Evolutionary conservation across 192 early-diverging fungal genomes (phyloP).

Genomic region (Haplosporangium gracile): DNA sequence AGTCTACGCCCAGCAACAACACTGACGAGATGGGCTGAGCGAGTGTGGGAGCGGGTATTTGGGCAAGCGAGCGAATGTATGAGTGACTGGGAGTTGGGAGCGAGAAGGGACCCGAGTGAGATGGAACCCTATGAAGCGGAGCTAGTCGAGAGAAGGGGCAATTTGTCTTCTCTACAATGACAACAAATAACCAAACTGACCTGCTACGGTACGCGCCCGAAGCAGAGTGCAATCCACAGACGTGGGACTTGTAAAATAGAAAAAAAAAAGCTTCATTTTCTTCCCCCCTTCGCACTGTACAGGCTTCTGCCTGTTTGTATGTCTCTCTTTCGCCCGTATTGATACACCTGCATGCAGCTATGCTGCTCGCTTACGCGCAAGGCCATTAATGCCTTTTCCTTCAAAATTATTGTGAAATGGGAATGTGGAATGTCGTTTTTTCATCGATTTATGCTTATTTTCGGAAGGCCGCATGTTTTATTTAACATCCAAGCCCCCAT

Average conservation of each 20-base stretch:
- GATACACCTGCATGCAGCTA: neutral
- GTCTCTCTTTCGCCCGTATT: neutral
- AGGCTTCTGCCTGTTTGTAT: no score
- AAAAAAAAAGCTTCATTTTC: neutral
- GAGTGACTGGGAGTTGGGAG: neutral
- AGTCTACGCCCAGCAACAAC: neutral
- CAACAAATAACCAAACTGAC: neutral
- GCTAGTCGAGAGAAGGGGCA: neutral
- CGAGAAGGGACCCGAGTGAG: no score
- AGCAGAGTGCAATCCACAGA: conserved; percentile 1
- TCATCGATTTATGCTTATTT: neutral
- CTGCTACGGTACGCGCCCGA: neutral
- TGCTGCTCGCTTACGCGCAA: neutral
- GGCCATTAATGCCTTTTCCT: neutral
- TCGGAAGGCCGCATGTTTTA: neutral
- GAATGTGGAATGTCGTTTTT: conserved; percentile 28
- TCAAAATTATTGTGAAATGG: neutral
- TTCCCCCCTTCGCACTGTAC: neutral
- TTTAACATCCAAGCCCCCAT: neutral
- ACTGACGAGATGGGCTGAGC: neutral
- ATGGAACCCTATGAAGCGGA: neutral
- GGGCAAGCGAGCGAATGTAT: neutral
- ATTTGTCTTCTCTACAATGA: neutral
- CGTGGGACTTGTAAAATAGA: neutral
- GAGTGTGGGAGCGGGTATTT: neutral